Conservation (phyloP, 371 early-diverging fungal genomes). For the Actinomortierella ambigua region DNA sequence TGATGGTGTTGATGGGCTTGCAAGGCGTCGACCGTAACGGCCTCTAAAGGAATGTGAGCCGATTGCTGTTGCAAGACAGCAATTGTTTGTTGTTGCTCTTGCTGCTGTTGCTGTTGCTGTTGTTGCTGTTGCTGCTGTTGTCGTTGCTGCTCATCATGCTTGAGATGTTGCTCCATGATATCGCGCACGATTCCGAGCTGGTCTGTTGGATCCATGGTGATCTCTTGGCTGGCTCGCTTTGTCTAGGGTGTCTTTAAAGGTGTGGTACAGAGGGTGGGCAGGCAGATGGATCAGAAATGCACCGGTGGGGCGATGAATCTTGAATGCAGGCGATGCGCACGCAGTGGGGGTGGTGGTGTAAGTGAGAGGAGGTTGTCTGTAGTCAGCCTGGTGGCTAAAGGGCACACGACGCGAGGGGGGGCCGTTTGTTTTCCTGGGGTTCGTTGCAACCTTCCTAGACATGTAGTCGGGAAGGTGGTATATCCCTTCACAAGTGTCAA, state of each 20-base stretch:
- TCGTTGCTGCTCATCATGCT: conserved; percentile 5
- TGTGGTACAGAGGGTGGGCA: neutral
- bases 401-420: too few species aligned
- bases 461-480: neutral
- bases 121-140: conserved; percentile 22
- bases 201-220: neutral
- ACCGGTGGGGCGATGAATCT: too few species aligned
- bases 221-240: neutral
- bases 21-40: neutral
- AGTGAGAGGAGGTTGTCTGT: too few species aligned
- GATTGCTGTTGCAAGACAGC: neutral
- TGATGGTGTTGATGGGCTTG: conserved; percentile 3
- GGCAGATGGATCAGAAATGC: too few species aligned
- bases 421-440: neutral
- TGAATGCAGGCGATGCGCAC: too few species aligned
- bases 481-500: neutral
- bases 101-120: conserved; percentile 21
- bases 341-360: too few species aligned
- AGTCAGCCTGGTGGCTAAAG: too few species aligned
- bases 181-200: conserved; percentile 27
- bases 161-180: conserved; percentile 10
- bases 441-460: neutral
- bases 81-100: conserved; percentile 17
- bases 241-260: neutral
- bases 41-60: neutral